Evolutionary conservation across 805 yeast genomes (phyloP).

Genomic region (Suhomyces pyralidae): DNA sequence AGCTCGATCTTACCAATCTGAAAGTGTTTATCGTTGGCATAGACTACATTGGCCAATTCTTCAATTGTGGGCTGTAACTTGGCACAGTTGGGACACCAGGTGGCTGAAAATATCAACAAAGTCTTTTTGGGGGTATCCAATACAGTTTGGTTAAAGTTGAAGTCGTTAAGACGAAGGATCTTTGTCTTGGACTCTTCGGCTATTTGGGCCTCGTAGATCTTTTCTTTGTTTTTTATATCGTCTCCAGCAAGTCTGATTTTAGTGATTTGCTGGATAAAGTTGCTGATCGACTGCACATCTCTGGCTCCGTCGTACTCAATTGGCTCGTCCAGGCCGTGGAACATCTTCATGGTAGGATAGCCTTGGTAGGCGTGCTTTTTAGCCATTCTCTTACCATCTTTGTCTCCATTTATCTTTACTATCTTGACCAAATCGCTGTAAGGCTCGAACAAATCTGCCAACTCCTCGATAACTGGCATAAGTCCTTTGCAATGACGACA

Average conservation of each 20-base stretch:
- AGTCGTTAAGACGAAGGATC: conserved; percentile 33
- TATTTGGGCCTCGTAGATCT: conserved; percentile 17
- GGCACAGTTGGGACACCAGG: conserved; percentile 61
- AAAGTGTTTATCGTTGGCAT: conserved; percentile 38
- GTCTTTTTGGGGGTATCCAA: conserved; percentile 25
- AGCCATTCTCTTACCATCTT: conserved; percentile 47
- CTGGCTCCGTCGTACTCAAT: conserved; percentile 56
- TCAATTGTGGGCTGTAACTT: conserved; percentile 50
- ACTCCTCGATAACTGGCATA: conserved; percentile 42
- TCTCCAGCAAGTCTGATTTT: conserved; percentile 19
- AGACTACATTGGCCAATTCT: conserved; percentile 47
- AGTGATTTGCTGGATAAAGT: conserved; percentile 45
- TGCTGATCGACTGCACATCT: conserved; percentile 47
- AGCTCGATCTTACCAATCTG: conserved; percentile 32
- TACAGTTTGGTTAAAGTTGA: conserved; percentile 42
- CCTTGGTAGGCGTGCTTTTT: conserved; percentile 54
- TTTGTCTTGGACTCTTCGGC: conserved; percentile 9
- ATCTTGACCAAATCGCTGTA: conserved; percentile 41
- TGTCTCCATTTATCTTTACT: conserved; percentile 59
- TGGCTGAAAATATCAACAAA: conserved; percentile 56
- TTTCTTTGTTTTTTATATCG: conserved; percentile 6
- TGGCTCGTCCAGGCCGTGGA: conserved; percentile 52
- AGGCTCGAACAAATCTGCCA: conserved; percentile 28
- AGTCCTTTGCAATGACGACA: conserved; percentile 64
- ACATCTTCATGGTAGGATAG: conserved; percentile 62